phyloP scores from a whole-genome alignment of 257 asterid genomes.

The Nicotiana paniculata region DNA sequence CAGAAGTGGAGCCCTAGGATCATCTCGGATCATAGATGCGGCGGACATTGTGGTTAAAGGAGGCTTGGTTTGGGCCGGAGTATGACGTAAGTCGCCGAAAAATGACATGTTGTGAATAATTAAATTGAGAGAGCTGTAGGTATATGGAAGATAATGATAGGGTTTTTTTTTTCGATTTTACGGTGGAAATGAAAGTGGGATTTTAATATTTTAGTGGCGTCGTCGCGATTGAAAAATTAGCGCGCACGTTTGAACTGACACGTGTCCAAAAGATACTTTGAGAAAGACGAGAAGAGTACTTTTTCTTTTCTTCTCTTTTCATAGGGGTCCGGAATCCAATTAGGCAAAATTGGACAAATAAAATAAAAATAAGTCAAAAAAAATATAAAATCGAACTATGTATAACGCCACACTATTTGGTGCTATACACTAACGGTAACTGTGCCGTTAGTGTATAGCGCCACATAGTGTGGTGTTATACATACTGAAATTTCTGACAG shows the following conservation, averaged over 20 bases:
- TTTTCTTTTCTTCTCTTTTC: neutral
- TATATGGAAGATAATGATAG: neutral
- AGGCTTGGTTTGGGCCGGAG: constrained; percentile 44
- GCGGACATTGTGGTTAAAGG: constrained; percentile 15
- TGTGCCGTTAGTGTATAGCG: too few species aligned
- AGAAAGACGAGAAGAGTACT: neutral
- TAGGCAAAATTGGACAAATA: too few species aligned
- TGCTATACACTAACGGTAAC: too few species aligned
- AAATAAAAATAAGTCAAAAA: too few species aligned
- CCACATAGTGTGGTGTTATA: too few species aligned
- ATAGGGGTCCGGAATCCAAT: too few species aligned
- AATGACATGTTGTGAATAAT: constrained; percentile 35
- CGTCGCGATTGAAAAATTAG: neutral
- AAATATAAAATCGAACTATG: too few species aligned
- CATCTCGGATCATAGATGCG: neutral
- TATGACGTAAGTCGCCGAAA: constrained; percentile 33
- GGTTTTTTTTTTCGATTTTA: neutral
- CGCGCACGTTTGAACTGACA: neutral
- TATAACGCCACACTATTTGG: too few species aligned
- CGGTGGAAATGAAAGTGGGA: neutral
- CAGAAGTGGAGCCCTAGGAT: constrained; percentile 28
- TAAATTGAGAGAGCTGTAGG: neutral
- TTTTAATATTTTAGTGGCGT: neutral
- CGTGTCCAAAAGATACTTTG: neutral
- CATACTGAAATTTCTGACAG: too few species aligned